phyloP scores from a whole-genome alignment of 257 asterid genomes.

The Solanum gandarillasii region DNA sequence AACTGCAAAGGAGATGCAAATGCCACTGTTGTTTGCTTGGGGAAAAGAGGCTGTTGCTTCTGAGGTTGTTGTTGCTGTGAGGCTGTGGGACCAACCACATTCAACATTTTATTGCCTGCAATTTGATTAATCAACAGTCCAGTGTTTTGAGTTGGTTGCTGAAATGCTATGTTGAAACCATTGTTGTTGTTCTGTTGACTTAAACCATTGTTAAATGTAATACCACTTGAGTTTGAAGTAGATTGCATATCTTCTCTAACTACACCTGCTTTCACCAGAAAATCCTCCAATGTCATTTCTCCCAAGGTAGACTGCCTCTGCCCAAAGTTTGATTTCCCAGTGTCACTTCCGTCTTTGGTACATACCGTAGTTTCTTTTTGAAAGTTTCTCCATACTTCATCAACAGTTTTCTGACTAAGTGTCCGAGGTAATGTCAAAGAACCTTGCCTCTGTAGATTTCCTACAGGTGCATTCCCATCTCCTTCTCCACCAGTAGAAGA shows the following conservation, averaged over 20 bases:
- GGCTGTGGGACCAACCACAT: constrained; percentile 21
- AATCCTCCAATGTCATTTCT: constrained; percentile 82
- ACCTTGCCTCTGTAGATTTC: constrained; percentile 74
- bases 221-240: constrained; percentile 13
- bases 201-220: constrained; percentile 27
- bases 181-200: constrained; percentile 17
- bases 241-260: constrained; percentile 62
- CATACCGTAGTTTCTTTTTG: constrained; percentile 36
- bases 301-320: constrained; percentile 63
- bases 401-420: constrained; percentile 76
- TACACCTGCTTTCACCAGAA: constrained; percentile 67
- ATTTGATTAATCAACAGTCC: constrained; percentile 36
- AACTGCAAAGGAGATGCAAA: constrained; percentile 51
- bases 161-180: constrained; percentile 41
- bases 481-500: constrained; percentile 27
- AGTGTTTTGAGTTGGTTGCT: constrained; percentile 27
- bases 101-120: constrained; percentile 22
- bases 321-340: constrained; percentile 28
- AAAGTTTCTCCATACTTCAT: constrained; percentile 78
- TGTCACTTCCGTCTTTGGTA: constrained; percentile 20
- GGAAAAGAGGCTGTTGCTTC: constrained; percentile 46
- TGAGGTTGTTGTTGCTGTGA: constrained; percentile 22
- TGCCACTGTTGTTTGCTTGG: constrained; percentile 55
- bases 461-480: constrained; percentile 24
- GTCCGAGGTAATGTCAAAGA: constrained; percentile 84